Evolutionary conservation across 805 yeast species (phyloP), one percentile per base, ranked within the genome.

Genomic region (Metschnikowia cubensis): DNA sequence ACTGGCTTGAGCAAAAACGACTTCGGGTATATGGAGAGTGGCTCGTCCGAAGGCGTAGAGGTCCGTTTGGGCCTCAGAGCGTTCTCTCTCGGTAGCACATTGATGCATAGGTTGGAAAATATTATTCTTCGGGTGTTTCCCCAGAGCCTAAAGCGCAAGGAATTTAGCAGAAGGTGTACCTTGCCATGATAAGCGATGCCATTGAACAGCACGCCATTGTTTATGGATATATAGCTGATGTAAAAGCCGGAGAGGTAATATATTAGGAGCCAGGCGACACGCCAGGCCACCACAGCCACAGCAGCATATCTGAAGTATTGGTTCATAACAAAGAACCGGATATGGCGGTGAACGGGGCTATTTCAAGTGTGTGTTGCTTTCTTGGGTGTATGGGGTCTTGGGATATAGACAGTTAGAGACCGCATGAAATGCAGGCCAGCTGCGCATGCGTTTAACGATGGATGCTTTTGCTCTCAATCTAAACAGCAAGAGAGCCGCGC

Each of bases 171-270:
- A 1, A 72, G 14, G 15, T 43, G 21, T n/a, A 48, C n/a, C 25
- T 42, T 45, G 20, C 56, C 49, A 10, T 46, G 46, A 47, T 66
- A 46, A 4, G 59, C 44, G 21, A 73, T 55, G 3, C 65, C 58
- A 52, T 71, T 69, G 54, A 71, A 57, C 68, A 60, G 68, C 2
- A 73, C 47, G 10, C 77, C 77, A 53, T 72, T 72, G 54, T 67
- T 70, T 35, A 73, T 60, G 15, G 70, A 51, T 4, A 73, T 39
- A 15, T 68, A 62, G 32, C 61, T 58, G 35, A 73, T 52, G 49
- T 69, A 67, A 43, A 72, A 48, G 22, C 77, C 77, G 8, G 64
- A 53, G 6, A 67, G 13, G 7, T 49, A 25, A 52, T 67, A 69
- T n/a, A 68, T 49, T 17, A 67, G 25, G 32, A 57, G 55, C 77